phyloP scores from a whole-genome alignment of 2,329 filamentous ascomycete species.

The Verticillium tricorpus region DNA sequence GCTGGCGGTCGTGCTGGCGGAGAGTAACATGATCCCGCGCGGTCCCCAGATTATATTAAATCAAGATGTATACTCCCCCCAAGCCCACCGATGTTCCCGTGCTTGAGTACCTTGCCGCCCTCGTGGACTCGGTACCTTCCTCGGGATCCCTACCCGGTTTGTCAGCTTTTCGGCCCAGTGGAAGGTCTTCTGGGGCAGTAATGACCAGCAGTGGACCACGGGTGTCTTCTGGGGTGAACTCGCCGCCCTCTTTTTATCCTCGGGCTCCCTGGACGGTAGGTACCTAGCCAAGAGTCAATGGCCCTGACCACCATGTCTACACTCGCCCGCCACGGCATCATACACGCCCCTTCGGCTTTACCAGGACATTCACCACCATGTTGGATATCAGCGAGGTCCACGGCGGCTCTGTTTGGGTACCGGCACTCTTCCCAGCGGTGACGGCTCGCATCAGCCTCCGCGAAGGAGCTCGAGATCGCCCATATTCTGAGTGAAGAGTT shows the following conservation, averaged over 20 bases:
- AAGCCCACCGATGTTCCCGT: conserved; percentile 67
- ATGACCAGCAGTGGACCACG: conserved; percentile 74
- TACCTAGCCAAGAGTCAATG: conserved; percentile 94
- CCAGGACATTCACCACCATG: conserved; percentile 67
- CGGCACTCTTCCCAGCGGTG: conserved; percentile 75
- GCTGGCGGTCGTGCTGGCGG: too few species aligned
- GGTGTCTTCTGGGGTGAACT: conserved; percentile 84
- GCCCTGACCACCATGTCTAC: conserved; percentile 78
- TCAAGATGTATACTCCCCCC: conserved; percentile 83
- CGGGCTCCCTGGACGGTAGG: conserved; percentile 73
- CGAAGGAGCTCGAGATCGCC: conserved; percentile 75
- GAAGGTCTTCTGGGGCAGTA: conserved; percentile 91
- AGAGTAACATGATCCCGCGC: too few species aligned
- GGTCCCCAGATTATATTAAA: too few species aligned
- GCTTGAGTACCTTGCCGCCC: conserved; percentile 50
- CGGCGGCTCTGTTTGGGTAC: conserved; percentile 88
- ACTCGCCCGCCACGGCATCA: conserved; percentile 86
- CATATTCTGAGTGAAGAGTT: conserved; percentile 80
- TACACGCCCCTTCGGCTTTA: conserved; percentile 93
- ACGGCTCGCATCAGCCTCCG: conserved; percentile 81
- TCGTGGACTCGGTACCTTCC: conserved; percentile 73
- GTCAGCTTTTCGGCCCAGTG: conserved; percentile 97
- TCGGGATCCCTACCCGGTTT: conserved; percentile 93
- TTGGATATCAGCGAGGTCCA: conserved; percentile 72
- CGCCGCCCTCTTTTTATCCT: conserved; percentile 85